Evolutionary conservation across 768 basidiomycete genomes (phyloP).

Genomic region (Phylloporus rhodoxanthus): DNA sequence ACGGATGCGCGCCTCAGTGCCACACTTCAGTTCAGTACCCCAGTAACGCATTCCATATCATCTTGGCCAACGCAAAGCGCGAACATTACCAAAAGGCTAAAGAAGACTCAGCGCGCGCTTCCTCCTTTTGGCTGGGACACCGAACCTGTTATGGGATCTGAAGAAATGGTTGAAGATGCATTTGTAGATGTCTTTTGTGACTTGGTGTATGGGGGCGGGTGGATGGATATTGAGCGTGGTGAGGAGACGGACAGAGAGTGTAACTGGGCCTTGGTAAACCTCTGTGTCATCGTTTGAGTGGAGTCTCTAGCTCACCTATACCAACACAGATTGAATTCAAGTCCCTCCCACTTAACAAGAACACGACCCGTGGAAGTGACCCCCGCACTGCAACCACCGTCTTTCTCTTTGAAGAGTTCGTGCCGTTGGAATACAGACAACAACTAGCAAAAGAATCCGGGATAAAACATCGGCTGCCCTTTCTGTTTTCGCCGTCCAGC

Average conservation of each 20-base stretch:
- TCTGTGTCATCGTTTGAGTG: background rate
- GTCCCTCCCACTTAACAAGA: slow-evolving; percentile 47
- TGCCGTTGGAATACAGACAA: slow-evolving; percentile 81
- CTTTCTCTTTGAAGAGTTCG: slow-evolving; percentile 89
- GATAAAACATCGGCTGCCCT: slow-evolving; percentile 59
- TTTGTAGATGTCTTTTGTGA: slow-evolving; percentile 87
- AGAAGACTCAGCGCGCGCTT: slow-evolving; percentile 66
- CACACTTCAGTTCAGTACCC: slow-evolving; percentile 73
- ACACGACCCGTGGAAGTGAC: slow-evolving; percentile 35
- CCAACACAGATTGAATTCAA: slow-evolving; percentile 80
- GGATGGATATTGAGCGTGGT: slow-evolving; percentile 70
- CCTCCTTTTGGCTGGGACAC: slow-evolving; percentile 94
- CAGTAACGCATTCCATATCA: slow-evolving; percentile 52
- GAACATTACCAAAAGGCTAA: slow-evolving; percentile 71
- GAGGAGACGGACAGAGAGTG: slow-evolving; percentile 78
- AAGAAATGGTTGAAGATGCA: slow-evolving; percentile 83
- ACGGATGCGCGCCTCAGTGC: slow-evolving; percentile 68
- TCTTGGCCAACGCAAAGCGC: slow-evolving; percentile 71
- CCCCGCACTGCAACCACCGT: slow-evolving; percentile 69
- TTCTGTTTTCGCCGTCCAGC: slow-evolving; percentile 52
- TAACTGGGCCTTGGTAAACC: slow-evolving; percentile 83
- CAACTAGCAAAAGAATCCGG: slow-evolving; percentile 55
- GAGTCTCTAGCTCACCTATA: slow-evolving; percentile 2
- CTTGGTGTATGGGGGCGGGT: slow-evolving; percentile 74
- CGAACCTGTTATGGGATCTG: slow-evolving; percentile 67